Evolutionary conservation across 2,329 filamentous ascomycete genomes (phyloP), one percentile per base, ranked within the genome.

Genomic region (Penicillium sp.): DNA sequence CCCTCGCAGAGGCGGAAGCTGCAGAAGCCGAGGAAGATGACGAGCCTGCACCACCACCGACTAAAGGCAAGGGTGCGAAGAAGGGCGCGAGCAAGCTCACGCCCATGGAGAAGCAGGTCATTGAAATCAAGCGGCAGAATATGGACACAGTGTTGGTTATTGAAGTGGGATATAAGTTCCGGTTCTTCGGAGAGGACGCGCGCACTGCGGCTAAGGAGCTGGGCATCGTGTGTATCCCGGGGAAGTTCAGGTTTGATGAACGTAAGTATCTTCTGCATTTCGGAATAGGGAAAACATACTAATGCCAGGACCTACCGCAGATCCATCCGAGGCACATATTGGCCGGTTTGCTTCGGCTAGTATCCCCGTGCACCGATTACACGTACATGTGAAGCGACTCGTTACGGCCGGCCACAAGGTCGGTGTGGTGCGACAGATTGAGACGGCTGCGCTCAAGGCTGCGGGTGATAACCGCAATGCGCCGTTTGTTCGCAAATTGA

Each of bases 81-180:
- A 95, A 91, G 70, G 84, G 85, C 59, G 83, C 74, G n/a, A 87
- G 85, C 53, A 97, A 97, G 71, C 82, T 99, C 58, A 99, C 94
- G 0, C 94, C 94, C 0, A 89, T 99, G 86, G 92, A 97, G 72
- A 84, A 89, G 39, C 94, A 97, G 68, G 89, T 96, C 56, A 81
- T 99, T 6, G 92, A 96, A 18, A 96, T 99, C 73, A 99, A 99
- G 77, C 83, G 86, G 58, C 90, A 93, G 65, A 87, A 97, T 70
- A 82, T 91, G 78, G 94, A 97, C 70, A 94, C 93, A 0, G 68
- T 99, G 20, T 81, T 99, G 32, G 89, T 97, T 13, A 87, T 97
- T 50, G 93, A 99, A 72, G 94, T 97, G 9, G 94, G 94, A 49
- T 99, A 99, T 78, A 99, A 99, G 72, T 99, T 96, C 76, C 87